Evolutionary conservation across 441 rosid species (phyloP), one percentile per base, ranked within the genome.

Genomic region (Macaranga tanarius): DNA sequence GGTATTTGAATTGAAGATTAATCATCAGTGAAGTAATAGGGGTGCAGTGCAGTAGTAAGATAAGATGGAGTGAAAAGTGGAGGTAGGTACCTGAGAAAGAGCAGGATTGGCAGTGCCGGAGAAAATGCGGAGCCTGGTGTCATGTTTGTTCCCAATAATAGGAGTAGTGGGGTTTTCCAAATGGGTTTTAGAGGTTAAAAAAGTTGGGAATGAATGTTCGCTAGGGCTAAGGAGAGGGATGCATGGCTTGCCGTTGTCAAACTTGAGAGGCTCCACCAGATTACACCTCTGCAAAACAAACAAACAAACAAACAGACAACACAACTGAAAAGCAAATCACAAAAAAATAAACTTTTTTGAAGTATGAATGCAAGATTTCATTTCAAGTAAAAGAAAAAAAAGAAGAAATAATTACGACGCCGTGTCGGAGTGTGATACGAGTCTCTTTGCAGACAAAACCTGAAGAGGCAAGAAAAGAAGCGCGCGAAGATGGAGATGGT

Each of bases 91-190:
- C 92, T 90, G 95, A 75, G 97, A 83, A 40, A 94, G 92, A 23
- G 93, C 82, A 52, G 95, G 90, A 79, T 94, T 94, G 26, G 99
- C 94, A 10, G 99, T 92, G 80, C 99, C 99, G 7, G 97, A 94
- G 65, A 94, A 94, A 28, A 92, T 86, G 60, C 95, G 92, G 23
- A 92, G 90, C 25, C 91, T 85, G 5, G 89, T 85, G 20, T 85
- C 92, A 73, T 85, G 73, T 34, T 77, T 84, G 82, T 34, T 34
- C 38, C 38, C 38, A 34, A 34, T 34, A 34, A 73, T 72, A 8
- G 69, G 23, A 34, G 75, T 57, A 23, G 84, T 52, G 62, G 71
- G 81, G 1, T 48, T 48, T 54, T 77, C 84, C 57, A 80, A 65
- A 48, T 77, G 79, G 34, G 83, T 44, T 34, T 66, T 73, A 1